Percentiles rank a stretch among this genome's conserved stretches.
These are phyloP conservation scores for Penicillium decumbens DNA, from an alignment of 2,329 filamentous ascomycete genomes.

Conservation along the genomic window DNA sequence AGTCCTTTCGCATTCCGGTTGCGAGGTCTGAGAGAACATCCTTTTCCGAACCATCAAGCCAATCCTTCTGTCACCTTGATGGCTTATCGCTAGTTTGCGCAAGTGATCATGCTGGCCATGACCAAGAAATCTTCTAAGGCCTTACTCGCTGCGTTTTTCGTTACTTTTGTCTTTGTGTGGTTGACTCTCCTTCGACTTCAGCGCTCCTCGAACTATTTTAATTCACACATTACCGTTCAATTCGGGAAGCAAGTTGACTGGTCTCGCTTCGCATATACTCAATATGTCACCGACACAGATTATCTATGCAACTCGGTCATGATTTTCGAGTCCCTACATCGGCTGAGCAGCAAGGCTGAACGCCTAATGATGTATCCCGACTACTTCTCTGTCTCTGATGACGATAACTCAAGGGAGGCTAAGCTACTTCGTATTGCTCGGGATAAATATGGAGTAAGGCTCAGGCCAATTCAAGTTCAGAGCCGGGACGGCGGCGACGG, in stretches of 20 bases:
- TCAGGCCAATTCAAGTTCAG: slow-evolving; percentile 42
- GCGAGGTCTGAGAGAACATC: too few species aligned
- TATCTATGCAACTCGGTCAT: slow-evolving; percentile 37
- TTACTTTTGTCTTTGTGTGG: not conserved
- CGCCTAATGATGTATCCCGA: slow-evolving; percentile 31
- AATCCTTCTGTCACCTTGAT: too few species aligned
- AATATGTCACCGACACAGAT: slow-evolving; percentile 28
- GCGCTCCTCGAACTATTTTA: too few species aligned
- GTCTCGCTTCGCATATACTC: slow-evolving; percentile 31
- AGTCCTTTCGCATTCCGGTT: too few species aligned
- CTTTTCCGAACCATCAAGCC: too few species aligned
- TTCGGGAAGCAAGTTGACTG: slow-evolving; percentile 20
- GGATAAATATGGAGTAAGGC: slow-evolving; percentile 45
- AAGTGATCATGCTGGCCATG: too few species aligned
- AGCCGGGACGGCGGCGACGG: not conserved
- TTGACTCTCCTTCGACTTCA: too few species aligned
- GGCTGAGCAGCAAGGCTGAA: slow-evolving; percentile 27
- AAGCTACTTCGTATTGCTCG: slow-evolving; percentile 45
- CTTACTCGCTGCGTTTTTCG: too few species aligned
- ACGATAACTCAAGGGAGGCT: slow-evolving; percentile 9
- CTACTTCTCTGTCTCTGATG: not conserved
- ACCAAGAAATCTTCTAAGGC: too few species aligned
- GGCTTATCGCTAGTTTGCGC: too few species aligned
- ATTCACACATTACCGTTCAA: not conserved
- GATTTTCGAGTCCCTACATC: slow-evolving; percentile 31